Conservation (phyloP, 2,329 filamentous ascomycete species). For the Fusarium ambrosium region DNA sequence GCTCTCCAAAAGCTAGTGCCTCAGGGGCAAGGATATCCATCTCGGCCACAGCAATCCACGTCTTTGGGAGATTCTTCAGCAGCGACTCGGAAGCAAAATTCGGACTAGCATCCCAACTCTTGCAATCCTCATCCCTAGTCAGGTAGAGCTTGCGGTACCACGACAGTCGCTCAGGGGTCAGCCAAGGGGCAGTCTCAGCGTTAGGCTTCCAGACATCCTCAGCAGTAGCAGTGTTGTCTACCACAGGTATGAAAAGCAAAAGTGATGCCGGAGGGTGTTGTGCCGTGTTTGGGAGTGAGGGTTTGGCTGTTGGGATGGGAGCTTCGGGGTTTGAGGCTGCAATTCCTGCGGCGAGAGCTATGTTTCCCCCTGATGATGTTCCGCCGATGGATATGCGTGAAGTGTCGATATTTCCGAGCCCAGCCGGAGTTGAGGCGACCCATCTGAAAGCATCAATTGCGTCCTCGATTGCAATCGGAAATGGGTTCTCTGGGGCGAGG, state of each 20-base stretch:
- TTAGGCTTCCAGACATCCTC: constrained; percentile 43
- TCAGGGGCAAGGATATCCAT: constrained; percentile 52
- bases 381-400: constrained; percentile 49
- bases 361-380: constrained; percentile 48
- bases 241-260: constrained; percentile 50
- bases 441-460: constrained; percentile 50
- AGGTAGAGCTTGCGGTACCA: constrained; percentile 55
- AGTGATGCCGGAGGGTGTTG: constrained; percentile 24
- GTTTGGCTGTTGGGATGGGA: constrained; percentile 33
- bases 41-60: constrained; percentile 51
- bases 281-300: constrained; percentile 25
- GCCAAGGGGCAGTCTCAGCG: constrained; percentile 50
- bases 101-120: constrained; percentile 51
- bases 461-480: constrained; percentile 53
- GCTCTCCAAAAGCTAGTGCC: constrained; percentile 47
- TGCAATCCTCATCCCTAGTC: constrained; percentile 38
- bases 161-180: constrained; percentile 51
- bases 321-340: constrained; percentile 31
- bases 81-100: constrained; percentile 45
- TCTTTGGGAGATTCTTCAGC: constrained; percentile 46
- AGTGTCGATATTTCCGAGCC: constrained; percentile 44
- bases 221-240: constrained; percentile 52
- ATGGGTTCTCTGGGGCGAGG: constrained; percentile 53
- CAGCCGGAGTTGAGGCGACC: constrained; percentile 38
- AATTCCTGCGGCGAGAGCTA: constrained; percentile 42